Evolutionary conservation across 768 basidiomycete species (phyloP).

Genomic region (Mycena vulgaris): DNA sequence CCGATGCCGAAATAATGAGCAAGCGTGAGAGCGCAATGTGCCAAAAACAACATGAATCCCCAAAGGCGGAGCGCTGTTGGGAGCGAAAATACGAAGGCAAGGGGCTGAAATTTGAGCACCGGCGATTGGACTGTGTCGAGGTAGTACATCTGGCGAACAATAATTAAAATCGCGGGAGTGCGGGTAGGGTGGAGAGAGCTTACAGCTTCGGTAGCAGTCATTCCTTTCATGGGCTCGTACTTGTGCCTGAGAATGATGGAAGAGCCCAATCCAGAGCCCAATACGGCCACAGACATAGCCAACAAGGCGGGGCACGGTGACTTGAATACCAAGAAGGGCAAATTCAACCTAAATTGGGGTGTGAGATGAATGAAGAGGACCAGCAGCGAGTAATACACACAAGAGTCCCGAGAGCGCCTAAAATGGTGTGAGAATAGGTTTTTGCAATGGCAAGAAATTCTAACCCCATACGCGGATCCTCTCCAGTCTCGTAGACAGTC

Average conservation of each 20-base stretch:
- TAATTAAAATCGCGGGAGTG: conserved; percentile 9
- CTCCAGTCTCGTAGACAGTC: conserved; percentile 66
- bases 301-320: conserved; percentile 47
- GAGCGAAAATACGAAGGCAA: conserved; percentile 66
- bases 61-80: conserved; percentile 69
- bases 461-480: conserved; percentile 54
- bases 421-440: conserved; percentile 39
- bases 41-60: conserved; percentile 53
- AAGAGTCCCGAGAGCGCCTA: conserved; percentile 20
- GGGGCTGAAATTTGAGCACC: conserved; percentile 60
- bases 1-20: not conserved
- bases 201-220: conserved; percentile 58
- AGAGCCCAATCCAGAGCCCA: conserved; percentile 52
- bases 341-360: conserved; percentile 50
- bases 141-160: conserved; percentile 49
- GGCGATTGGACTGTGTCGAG: conserved; percentile 53
- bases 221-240: conserved; percentile 54
- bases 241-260: conserved; percentile 53
- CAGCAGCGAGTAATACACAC: conserved; percentile 1
- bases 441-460: conserved; percentile 36
- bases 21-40: conserved; percentile 1
- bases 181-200: conserved; percentile 36
- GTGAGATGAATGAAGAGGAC: not conserved
- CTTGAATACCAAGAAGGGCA: conserved; percentile 49
- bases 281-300: conserved; percentile 48